These are phyloP conservation scores for Nakazawaea ernobii DNA, from an alignment of 805 yeast genomes.

Conservation along the genomic window DNA sequence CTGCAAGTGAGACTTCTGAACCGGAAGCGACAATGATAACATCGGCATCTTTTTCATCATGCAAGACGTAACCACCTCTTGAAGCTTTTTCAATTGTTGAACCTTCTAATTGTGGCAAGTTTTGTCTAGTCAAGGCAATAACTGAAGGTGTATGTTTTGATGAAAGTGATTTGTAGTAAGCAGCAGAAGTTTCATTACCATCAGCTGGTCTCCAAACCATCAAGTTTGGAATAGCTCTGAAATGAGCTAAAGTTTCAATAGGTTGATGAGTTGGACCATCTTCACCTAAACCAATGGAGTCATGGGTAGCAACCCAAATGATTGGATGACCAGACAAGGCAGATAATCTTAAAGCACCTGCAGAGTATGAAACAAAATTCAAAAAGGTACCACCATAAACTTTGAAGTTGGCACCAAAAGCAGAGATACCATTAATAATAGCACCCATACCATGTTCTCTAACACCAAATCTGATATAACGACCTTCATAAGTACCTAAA, in stretches of 20 bases:
- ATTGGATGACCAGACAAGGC: constrained; percentile 81
- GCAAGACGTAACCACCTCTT: constrained; percentile 89
- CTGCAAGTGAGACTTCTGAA: constrained; percentile 83
- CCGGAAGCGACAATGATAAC: constrained; percentile 86
- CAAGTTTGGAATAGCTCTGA: constrained; percentile 78
- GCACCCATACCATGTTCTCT: constrained; percentile 99
- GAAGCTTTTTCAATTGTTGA: constrained; percentile 86
- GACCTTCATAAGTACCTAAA: constrained; percentile 83
- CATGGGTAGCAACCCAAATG: constrained; percentile 86
- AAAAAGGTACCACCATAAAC: constrained; percentile 97
- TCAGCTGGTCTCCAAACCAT: constrained; percentile 92
- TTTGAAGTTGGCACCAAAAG: constrained; percentile 79
- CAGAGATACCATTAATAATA: constrained; percentile 93
- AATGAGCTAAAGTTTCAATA: constrained; percentile 81
- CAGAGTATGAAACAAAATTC: constrained; percentile 81
- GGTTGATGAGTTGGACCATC: constrained; percentile 95
- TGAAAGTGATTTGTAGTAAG: constrained; percentile 62
- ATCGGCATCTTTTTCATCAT: constrained; percentile 55
- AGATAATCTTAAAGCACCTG: constrained; percentile 83
- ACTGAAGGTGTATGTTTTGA: constrained; percentile 64
- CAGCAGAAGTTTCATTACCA: constrained; percentile 85
- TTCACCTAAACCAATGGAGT: constrained; percentile 87
- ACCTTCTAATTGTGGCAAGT: constrained; percentile 89
- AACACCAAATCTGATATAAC: constrained; percentile 96
- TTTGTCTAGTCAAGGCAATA: constrained; percentile 79